These are phyloP conservation scores for Acmispon strigosus DNA, from an alignment of 306 rosid genomes.

Conservation along the genomic window DNA sequence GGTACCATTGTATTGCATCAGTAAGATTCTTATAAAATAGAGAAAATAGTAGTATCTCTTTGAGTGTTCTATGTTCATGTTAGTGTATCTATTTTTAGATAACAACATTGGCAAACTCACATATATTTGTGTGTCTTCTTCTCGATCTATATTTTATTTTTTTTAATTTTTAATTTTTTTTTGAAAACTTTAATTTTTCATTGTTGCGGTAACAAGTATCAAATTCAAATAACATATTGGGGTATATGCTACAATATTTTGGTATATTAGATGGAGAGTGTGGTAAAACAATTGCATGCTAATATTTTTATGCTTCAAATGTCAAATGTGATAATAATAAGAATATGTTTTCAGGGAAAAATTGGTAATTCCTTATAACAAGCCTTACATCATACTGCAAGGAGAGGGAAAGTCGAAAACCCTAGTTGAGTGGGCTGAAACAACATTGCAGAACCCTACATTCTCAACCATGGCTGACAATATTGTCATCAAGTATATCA, in stretches of 20 bases:
- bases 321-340: neutral
- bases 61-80: too few species aligned
- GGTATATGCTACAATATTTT: neutral
- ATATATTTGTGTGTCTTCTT: too few species aligned
- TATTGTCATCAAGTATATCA: constrained; percentile 44
- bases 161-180: too few species aligned
- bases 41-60: too few species aligned
- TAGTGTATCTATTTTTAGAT: too few species aligned
- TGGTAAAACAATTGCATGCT: neutral
- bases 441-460: constrained; percentile 48
- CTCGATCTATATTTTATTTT: too few species aligned
- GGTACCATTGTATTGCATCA: too few species aligned
- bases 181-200: too few species aligned
- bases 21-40: too few species aligned
- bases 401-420: constrained; percentile 51
- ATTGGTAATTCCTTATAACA: constrained; percentile 44
- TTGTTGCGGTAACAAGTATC: too few species aligned
- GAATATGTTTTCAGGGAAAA: constrained; percentile 42
- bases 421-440: constrained; percentile 51
- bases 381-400: constrained; percentile 50
- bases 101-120: too few species aligned
- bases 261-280: too few species aligned
- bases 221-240: neutral
- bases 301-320: neutral
- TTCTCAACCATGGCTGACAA: constrained; percentile 47